phyloP scores from a whole-genome alignment of 495 filamentous ascomycete genomes.

The Annulohypoxylon nitens region DNA sequence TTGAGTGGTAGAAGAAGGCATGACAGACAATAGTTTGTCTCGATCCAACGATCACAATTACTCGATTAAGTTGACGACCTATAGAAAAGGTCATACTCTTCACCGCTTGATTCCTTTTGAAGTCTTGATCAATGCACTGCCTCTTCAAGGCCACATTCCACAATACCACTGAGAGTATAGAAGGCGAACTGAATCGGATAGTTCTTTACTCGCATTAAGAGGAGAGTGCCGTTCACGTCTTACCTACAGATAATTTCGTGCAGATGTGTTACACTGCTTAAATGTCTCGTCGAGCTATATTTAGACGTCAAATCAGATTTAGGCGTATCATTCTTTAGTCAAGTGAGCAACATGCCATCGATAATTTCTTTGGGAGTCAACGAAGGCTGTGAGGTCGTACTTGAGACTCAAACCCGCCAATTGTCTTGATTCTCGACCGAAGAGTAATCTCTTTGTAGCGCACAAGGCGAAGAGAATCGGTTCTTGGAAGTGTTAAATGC shows the following conservation, averaged over 20 bases:
- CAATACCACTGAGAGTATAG: conserved; percentile 34
- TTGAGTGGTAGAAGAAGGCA: not conserved
- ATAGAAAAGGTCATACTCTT: conserved; percentile 28
- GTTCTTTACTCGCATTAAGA: not conserved
- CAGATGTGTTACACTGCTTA: conserved; percentile 41
- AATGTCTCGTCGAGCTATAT: conserved; percentile 43
- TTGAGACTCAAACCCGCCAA: conserved; percentile 11
- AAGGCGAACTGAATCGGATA: conserved; percentile 14
- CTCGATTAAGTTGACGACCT: conserved; percentile 13
- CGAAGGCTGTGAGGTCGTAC: conserved; percentile 42
- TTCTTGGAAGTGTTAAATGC: not conserved
- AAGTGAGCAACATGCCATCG: conserved; percentile 29
- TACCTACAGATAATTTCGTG: conserved; percentile 42
- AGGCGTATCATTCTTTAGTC: conserved; percentile 19
- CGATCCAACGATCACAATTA: conserved; percentile 14
- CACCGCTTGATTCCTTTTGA: conserved; percentile 36
- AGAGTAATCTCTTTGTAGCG: conserved; percentile 1
- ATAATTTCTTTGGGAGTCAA: conserved; percentile 29
- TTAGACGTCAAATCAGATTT: conserved; percentile 42
- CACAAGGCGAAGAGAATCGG: not conserved
- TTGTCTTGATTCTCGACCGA: not conserved
- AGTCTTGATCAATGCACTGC: conserved; percentile 39
- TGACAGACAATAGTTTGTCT: conserved; percentile 2
- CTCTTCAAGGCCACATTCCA: conserved; percentile 21
- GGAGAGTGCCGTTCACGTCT: conserved; percentile 37